phyloP scores from a whole-genome alignment of 1,139 yeast genomes.

The Yamadazyma trypodendri region DNA sequence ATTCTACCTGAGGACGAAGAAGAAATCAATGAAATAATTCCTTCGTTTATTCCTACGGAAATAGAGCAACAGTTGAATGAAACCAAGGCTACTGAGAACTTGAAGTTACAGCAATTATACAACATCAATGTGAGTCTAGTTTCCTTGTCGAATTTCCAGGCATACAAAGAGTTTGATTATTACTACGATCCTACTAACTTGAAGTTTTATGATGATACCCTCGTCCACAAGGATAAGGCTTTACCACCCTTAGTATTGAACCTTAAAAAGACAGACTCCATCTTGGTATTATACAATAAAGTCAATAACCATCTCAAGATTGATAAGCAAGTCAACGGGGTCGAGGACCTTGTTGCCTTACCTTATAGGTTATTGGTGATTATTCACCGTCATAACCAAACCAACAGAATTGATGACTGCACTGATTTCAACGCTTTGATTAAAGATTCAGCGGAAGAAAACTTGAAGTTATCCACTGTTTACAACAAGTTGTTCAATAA shows the following conservation, averaged over 20 bases:
- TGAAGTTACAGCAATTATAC: conserved; percentile 76
- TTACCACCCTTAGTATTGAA: conserved; percentile 47
- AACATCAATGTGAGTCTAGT: conserved; percentile 62
- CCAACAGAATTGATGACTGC: conserved; percentile 62
- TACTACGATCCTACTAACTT: conserved; percentile 57
- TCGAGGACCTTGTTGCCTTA: conserved; percentile 27
- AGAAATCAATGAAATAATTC: conserved; percentile 47
- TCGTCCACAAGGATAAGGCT: conserved; percentile 21
- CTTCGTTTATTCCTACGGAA: conserved; percentile 65
- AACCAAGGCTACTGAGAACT: conserved; percentile 57
- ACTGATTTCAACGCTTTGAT: conserved; percentile 34
- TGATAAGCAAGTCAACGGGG: conserved; percentile 11
- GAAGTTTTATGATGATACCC: conserved; percentile 44
- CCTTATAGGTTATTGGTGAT: conserved; percentile 64
- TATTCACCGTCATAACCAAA: conserved; percentile 69
- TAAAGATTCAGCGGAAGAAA: conserved; percentile 2
- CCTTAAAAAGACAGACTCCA: conserved; percentile 57
- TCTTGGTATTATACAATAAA: conserved; percentile 48
- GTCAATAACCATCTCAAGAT: conserved; percentile 36
- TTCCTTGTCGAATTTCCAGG: conserved; percentile 49
- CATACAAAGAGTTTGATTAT: conserved; percentile 74
- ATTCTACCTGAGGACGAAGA: conserved; percentile 60
- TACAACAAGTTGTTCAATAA: conserved; percentile 40
- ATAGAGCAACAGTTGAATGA: conserved; percentile 65
- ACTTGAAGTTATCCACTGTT: conserved; percentile 34